Evolutionary conservation across 2,329 filamentous ascomycete genomes (phyloP).

Genomic region (Cladosporium velox): DNA sequence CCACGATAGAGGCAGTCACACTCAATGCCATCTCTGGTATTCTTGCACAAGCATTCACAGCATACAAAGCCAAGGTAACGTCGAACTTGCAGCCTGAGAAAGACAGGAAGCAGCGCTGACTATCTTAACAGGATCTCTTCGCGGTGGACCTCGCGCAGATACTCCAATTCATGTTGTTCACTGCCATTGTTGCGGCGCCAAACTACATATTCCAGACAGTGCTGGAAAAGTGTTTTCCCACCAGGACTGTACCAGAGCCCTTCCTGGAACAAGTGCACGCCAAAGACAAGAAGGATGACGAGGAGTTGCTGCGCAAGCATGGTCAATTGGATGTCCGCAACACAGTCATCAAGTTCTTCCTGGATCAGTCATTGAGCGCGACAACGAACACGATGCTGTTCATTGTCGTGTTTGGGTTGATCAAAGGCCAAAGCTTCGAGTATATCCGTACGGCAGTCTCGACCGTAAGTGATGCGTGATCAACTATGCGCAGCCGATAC

Average conservation of each 20-base stretch:
- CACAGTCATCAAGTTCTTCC: conserved; percentile 64
- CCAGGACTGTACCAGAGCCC: not conserved
- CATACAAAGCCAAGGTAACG: conserved; percentile 10
- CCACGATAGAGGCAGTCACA: conserved; percentile 11
- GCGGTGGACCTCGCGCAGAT: conserved; percentile 7
- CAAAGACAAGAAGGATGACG: not conserved
- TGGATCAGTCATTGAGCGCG: conserved; percentile 71
- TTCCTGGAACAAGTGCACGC: not conserved
- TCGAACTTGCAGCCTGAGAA: not conserved
- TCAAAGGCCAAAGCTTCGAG: conserved; percentile 42
- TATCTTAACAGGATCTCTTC: conserved; percentile 1
- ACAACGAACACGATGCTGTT: conserved; percentile 67
- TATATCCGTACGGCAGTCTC: conserved; percentile 18
- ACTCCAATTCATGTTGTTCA: conserved; percentile 18
- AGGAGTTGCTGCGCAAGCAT: conserved; percentile 11
- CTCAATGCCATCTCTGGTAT: conserved; percentile 6
- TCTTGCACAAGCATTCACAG: conserved; percentile 10
- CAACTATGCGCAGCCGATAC: conserved; percentile 15
- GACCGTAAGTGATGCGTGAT: not conserved
- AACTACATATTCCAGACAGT: conserved; percentile 8
- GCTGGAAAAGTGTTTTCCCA: conserved; percentile 12
- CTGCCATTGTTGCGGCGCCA: conserved; percentile 12
- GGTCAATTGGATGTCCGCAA: conserved; percentile 57
- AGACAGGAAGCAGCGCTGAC: not conserved
- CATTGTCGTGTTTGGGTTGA: conserved; percentile 59